phyloP scores from a whole-genome alignment of 331 rosid species.

The Pyracantha coccinea region DNA sequence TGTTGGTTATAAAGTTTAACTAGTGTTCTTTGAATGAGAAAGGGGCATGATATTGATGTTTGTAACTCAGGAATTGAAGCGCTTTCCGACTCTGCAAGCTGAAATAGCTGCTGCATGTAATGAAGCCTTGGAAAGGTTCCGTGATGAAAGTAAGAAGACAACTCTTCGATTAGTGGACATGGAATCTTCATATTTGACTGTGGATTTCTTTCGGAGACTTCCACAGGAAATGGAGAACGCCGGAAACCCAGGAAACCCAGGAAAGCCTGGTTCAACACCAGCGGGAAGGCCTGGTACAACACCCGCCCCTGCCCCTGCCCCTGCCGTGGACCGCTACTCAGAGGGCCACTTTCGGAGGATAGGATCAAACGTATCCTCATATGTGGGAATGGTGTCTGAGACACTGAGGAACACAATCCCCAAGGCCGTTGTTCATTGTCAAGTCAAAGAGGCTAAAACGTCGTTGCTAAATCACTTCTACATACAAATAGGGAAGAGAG shows the following conservation, averaged over 20 bases:
- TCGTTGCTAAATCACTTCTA: slow-evolving; percentile 77
- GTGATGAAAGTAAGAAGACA: slow-evolving; percentile 76
- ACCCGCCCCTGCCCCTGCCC: background rate
- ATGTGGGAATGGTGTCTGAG: slow-evolving; percentile 83
- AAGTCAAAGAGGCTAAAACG: slow-evolving; percentile 82
- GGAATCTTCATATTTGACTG: slow-evolving; percentile 93
- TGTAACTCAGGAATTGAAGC: slow-evolving; percentile 64
- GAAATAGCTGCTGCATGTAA: slow-evolving; percentile 75
- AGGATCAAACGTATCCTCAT: slow-evolving; percentile 80
- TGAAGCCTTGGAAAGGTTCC: slow-evolving; percentile 83
- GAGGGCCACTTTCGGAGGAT: slow-evolving; percentile 92
- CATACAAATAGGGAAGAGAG: slow-evolving; percentile 73
- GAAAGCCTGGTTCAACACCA: background rate
- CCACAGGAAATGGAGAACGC: slow-evolving; percentile 78
- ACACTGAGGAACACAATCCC: slow-evolving; percentile 77
- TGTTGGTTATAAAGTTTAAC: background rate
- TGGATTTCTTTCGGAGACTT: slow-evolving; percentile 86
- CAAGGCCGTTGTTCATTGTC: slow-evolving; percentile 91
- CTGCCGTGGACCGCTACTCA: slow-evolving; percentile 49
- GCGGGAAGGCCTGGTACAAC: slow-evolving; percentile 2
- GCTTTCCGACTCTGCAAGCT: slow-evolving; percentile 86
- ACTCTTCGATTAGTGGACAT: slow-evolving; percentile 85
- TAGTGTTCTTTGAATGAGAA: background rate
- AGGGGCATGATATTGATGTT: slow-evolving; percentile 4
- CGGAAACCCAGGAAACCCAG: slow-evolving; percentile 24